These are phyloP conservation scores for Lichtheimia corymbifera DNA, from an alignment of 371 early-diverging fungal species.

Conservation along the genomic window DNA sequence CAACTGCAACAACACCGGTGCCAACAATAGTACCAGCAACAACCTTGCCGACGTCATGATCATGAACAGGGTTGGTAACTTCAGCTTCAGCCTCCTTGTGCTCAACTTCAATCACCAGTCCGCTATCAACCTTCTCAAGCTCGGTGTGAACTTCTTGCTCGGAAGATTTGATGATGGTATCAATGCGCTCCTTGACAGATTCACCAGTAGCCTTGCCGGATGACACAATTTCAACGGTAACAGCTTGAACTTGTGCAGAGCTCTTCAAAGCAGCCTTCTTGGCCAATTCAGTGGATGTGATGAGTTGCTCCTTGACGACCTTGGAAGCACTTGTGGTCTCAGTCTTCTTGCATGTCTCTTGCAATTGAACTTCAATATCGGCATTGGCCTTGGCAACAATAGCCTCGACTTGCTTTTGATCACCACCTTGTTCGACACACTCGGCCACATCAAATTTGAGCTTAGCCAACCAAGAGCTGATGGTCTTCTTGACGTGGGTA, in stretches of 20 bases:
- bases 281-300: slow-evolving; percentile 4
- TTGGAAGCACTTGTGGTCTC: not conserved
- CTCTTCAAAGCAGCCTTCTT: slow-evolving; percentile 1
- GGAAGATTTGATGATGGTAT: not conserved
- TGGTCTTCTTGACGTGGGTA: slow-evolving; percentile 25
- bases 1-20: slow-evolving; percentile 5
- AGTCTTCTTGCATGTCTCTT: not conserved
- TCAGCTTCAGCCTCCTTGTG: not conserved
- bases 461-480: slow-evolving; percentile 12
- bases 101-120: not conserved
- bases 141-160: slow-evolving; percentile 1
- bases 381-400: slow-evolving; percentile 4
- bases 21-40: slow-evolving; percentile 5
- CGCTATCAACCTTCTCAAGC: not conserved
- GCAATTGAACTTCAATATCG: not conserved
- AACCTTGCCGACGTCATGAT: slow-evolving; percentile 6
- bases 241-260: not conserved
- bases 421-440: not conserved
- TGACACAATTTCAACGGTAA: not conserved
- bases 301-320: not conserved
- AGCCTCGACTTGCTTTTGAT: not conserved
- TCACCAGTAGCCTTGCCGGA: not conserved
- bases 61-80: not conserved
- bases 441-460: not conserved
- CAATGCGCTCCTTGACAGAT: not conserved